Evolutionary conservation across 768 basidiomycete species (phyloP), one percentile per base, ranked within the genome.

Genomic region (Amanita pallidorosea): DNA sequence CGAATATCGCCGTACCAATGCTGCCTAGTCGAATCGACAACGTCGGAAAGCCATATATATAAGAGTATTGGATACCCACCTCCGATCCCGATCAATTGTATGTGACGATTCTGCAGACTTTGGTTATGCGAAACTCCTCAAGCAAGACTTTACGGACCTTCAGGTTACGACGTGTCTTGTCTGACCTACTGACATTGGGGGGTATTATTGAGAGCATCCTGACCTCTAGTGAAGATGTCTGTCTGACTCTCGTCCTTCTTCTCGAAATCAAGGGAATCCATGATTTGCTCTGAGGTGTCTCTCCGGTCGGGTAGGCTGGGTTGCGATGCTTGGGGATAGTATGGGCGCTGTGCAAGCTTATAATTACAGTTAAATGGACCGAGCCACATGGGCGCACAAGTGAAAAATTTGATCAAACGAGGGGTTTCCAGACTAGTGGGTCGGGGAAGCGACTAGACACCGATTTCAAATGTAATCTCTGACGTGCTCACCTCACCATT

Each of bases 1-100:
- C 75, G 66, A 85, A 85, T 17, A 86, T 70, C 49, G 80, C 83
- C 3, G 84, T 86, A 48, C 85, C 84, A 53, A 88, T 75, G n/a
- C 83, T 82, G 42, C 84, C 84, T 71, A 48, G 42, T 35, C 11
- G 11, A 48, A 17, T 42, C 23, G 2, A 22, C 41, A 36, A 34
- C 49, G 3, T 20, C 2, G 20, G 13, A 31, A 47, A 41, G 44
- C 53, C 42, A 27, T 41, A n/a, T n/a, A 45, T 22, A 31, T 17
- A 52, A 40, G 18, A 22, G 41, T 45, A 20, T 59, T 42, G 2
- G n/a, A n/a, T n/a, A n/a, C 9, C 17, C 54, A 72, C 74, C 74
- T 60, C 73, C 73, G 41, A 76, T 74, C 2, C 73, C 74, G 58
- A 76, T 76, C 4, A 77, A 61, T 52, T 76, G 75, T 42, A 77